Evolutionary conservation across 805 yeast species (phyloP), one percentile per base, ranked within the genome.

Genomic region (Candida coquimbonensis): DNA sequence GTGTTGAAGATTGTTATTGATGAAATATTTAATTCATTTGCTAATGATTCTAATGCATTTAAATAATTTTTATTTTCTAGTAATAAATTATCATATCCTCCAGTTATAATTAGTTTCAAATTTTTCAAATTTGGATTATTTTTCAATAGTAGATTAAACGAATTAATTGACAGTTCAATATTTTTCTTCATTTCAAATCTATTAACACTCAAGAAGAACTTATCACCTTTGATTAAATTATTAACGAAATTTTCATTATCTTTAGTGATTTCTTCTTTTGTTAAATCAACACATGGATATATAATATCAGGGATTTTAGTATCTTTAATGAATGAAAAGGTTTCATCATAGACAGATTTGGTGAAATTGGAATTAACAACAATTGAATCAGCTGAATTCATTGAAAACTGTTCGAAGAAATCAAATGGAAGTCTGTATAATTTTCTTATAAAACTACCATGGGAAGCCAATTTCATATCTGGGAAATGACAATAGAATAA

Each of bases 401-500:
- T 88, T 2, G 95, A 75, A 66, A 84, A 72, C 53, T 87, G 88
- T 65, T 93, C 99, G 21, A 85, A 65, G n/a, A 67, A 53, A 63
- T 93, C 96, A 63, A 93, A 91, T 1, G 96, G 93, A 5, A 74
- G 43, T 50, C 99, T 71, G 64, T 93, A 93, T 0, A 85, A 42
- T 49, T 65, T 68, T 55, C 88, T 82, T 9, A 83, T 26, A 1
- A 72, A 26, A 2, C 81, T 68, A 3, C 73, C 68, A 44, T 82
- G 81, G 17, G 69, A 67, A 0, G 96, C 83, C 38, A 91, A 67
- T 41, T 83, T 69, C 59, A 84, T 83, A 63, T 93, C 99, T 0
- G 99, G 99, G 63, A 91, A 91, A 68, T 93, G 99, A 58, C 99
- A 90, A 64, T 93, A 93, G 60, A 91, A 93, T 43, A 93, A 65